A percentile compares a stretch with the other conserved stretches of the same genome.
Evolutionary conservation across 164 flowering plant species (phyloP).

Genomic region (Cinnamomum micranthum): DNA sequence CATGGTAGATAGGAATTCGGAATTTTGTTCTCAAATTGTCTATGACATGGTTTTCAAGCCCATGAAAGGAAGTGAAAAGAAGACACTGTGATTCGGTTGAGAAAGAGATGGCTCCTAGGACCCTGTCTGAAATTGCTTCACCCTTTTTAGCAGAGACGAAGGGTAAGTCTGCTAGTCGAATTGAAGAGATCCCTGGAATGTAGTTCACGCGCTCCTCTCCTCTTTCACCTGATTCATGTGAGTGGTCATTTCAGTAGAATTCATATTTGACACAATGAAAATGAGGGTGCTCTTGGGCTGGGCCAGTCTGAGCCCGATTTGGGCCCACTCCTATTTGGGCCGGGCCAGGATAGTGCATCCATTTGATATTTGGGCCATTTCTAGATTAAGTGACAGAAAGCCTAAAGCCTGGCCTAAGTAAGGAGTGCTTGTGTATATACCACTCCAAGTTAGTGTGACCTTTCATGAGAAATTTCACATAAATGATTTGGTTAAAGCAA

Average conservation of each 20-base stretch:
- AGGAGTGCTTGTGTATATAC: no score
- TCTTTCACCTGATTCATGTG: conserved; percentile 10
- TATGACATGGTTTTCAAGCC: conserved; percentile 42
- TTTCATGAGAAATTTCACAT: no score
- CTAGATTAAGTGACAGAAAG: no score
- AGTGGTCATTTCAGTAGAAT: not conserved
- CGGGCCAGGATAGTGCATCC: no score
- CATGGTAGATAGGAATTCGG: conserved; percentile 30
- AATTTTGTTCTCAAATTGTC: conserved; percentile 25
- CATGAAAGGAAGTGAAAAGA: conserved; percentile 36
- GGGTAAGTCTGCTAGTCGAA: conserved; percentile 40
- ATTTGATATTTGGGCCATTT: no score
- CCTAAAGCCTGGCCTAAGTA: no score
- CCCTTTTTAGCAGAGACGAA: conserved; percentile 3
- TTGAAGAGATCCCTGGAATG: conserved; percentile 47
- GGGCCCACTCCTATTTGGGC: no score
- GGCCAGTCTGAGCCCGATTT: no score
- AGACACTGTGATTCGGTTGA: conserved; percentile 38
- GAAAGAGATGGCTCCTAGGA: conserved; percentile 10
- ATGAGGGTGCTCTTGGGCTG: no score
- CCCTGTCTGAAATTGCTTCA: not conserved
- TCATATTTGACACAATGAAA: no score
- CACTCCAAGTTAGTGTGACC: no score
- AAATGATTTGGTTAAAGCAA: no score
- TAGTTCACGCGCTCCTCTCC: conserved; percentile 38